phyloP scores from a whole-genome alignment of 2,329 filamentous ascomycete genomes.

The Xylaria multiplex region DNA sequence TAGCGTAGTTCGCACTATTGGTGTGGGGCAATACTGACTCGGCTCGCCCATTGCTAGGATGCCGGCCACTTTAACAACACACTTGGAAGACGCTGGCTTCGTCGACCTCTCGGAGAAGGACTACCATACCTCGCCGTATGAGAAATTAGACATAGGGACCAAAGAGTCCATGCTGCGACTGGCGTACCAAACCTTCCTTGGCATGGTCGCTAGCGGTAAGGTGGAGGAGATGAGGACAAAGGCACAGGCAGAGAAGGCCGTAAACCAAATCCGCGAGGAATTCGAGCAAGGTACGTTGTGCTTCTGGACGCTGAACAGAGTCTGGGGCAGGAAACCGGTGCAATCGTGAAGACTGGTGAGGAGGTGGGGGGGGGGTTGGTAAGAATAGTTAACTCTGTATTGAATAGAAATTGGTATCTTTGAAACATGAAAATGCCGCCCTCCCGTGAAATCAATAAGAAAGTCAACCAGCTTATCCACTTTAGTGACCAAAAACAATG shows the following conservation, averaged over 20 bases:
- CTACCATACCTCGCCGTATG: slow-evolving; percentile 18
- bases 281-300: slow-evolving; percentile 27
- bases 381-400: background rate
- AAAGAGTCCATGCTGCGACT: slow-evolving; percentile 22
- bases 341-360: background rate
- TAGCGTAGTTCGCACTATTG: background rate
- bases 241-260: slow-evolving; percentile 11
- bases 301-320: slow-evolving; percentile 30
- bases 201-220: slow-evolving; percentile 21
- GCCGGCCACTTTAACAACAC: slow-evolving; percentile 20
- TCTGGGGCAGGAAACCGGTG: slow-evolving; percentile 20
- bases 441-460: background rate
- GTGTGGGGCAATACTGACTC: slow-evolving; percentile 4
- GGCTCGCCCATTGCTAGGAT: slow-evolving; percentile 12
- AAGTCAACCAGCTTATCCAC: background rate
- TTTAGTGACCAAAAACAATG: background rate
- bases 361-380: background rate
- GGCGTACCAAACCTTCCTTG: slow-evolving; percentile 27
- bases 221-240: slow-evolving; percentile 27
- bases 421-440: background rate
- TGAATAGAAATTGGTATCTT: background rate
- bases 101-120: slow-evolving; percentile 24
- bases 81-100: slow-evolving; percentile 20
- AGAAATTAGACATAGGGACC: slow-evolving; percentile 18
- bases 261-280: slow-evolving; percentile 27